Evolutionary conservation across 169 alveolate genomes (phyloP).

Genomic region (Perkinsus marinus): DNA sequence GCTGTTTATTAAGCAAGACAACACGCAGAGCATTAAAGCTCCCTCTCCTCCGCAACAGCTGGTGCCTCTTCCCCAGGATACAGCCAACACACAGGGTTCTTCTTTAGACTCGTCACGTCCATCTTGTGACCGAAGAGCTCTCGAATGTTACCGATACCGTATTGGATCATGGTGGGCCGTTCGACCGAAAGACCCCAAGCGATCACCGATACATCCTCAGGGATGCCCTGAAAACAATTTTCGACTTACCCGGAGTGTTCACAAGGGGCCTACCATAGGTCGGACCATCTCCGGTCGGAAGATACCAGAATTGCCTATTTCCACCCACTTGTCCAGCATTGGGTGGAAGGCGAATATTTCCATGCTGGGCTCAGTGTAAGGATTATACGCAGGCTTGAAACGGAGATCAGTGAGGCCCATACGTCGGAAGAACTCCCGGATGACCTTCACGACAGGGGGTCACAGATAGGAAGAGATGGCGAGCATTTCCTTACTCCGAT

Average conservation of each 20-base stretch:
- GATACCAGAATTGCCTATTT: conserved; percentile 97
- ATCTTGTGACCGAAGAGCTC: conserved; percentile 86
- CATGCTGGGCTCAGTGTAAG: conserved; percentile 99
- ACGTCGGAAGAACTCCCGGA: conserved; percentile 39
- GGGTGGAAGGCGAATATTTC: conserved; percentile 98
- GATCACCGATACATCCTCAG: conserved; percentile 87
- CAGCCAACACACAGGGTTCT: neutral
- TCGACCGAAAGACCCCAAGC: conserved; percentile 99
- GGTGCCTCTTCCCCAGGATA: neutral
- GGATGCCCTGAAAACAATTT: conserved; percentile 62
- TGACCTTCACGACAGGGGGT: conserved; percentile 62
- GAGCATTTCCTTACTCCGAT: conserved; percentile 57
- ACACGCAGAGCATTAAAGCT: neutral
- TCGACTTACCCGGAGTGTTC: neutral
- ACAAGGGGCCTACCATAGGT: conserved; percentile 63
- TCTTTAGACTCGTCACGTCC: neutral
- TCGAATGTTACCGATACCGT: conserved; percentile 84
- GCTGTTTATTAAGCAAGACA: neutral
- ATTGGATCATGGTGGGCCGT: conserved; percentile 96
- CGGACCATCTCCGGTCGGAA: conserved; percentile 98
- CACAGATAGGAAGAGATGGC: conserved; percentile 45
- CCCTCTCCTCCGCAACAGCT: neutral
- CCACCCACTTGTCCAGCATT: conserved; percentile 83
- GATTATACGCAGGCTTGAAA: conserved; percentile 99
- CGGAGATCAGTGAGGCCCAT: conserved; percentile 40